Conservation (phyloP, 164 flowering plant genomes). For the Berberis thunbergii region DNA sequence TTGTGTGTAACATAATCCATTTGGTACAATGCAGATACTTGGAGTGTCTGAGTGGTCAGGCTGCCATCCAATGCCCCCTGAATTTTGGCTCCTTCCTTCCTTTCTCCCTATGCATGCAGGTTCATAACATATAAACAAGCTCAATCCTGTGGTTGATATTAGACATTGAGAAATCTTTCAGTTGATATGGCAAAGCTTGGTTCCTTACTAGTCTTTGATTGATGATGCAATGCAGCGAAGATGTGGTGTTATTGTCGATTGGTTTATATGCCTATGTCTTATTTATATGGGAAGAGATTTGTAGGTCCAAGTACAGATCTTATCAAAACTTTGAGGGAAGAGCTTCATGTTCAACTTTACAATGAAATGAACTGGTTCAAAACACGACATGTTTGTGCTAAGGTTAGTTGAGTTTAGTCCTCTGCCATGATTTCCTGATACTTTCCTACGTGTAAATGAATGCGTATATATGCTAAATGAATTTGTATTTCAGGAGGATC, state of each 20-base stretch:
- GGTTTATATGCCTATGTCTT: constrained; percentile 29
- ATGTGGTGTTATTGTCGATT: constrained; percentile 29
- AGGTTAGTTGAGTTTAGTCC: constrained; percentile 23
- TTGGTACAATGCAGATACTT: constrained; percentile 26
- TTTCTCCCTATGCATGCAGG: constrained; percentile 50
- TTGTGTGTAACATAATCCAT: neutral
- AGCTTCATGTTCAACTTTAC: constrained; percentile 34
- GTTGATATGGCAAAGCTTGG: neutral
- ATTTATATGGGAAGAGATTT: constrained; percentile 36
- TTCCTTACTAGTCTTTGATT: neutral
- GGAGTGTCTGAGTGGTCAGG: constrained; percentile 69
- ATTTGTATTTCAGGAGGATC: constrained; percentile 25
- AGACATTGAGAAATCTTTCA: neutral
- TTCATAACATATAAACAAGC: constrained; percentile 2
- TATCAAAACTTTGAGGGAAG: constrained; percentile 27
- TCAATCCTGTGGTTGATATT: neutral
- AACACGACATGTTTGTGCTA: constrained; percentile 34
- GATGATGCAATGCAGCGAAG: constrained; percentile 15
- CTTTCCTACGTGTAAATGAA: neutral
- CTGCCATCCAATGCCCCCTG: constrained; percentile 67
- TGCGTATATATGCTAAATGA: neutral
- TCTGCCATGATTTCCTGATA: neutral
- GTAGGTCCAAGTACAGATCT: constrained; percentile 35
- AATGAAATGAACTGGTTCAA: constrained; percentile 36
- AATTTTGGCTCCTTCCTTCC: constrained; percentile 51